Evolutionary conservation across 768 basidiomycete genomes (phyloP), one percentile per base, ranked within the genome.

Genomic region (Tylopilus sp.): DNA sequence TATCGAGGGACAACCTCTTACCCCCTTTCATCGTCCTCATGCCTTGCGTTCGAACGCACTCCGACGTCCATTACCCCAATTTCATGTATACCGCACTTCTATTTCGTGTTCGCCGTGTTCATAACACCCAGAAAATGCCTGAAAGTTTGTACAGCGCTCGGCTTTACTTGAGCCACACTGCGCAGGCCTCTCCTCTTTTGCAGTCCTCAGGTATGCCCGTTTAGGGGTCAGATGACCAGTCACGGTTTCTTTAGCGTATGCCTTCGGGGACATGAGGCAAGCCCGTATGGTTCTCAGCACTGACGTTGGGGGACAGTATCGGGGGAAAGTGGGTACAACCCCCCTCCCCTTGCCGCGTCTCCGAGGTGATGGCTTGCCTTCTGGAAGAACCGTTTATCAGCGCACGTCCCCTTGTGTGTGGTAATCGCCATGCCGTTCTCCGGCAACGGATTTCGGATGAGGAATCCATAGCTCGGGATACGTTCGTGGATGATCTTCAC

Each of bases 21-120:
- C 63, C 66, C 10, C 73, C 74, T 6, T 61, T 72, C 73, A 31
- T 61, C 62, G 8, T 66, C 78, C 20, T 65, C 68, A 35, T 52
- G 57, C 21, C 64, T 78, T 5, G 63, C 68, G 18, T 64, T 78
- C 15, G 67, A 62, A 39, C 56, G 63, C 26, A 72, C 79, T 23
- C 70, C 73, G 39, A 67, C 74, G 7, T 46, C 48, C 39, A 47
- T 48, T 39, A 56, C 50, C 50, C 53, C 20, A 58, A 61, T 55
- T n/a, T n/a, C n/a, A n/a, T 43, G 39, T 40, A 44, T 48, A 33
- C 47, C 12, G 58, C 44, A 12, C n/a, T 61, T 61, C 40, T 44
- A 36, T 40, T n/a, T 39, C 40, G 28, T 57, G 28, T 55, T 64
- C 18, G 55, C 60, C 18, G 50, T 42, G 41, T 51, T 61, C 26